phyloP scores from a whole-genome alignment of 2,329 filamentous ascomycete genomes.

The Ilyonectria destructans region DNA sequence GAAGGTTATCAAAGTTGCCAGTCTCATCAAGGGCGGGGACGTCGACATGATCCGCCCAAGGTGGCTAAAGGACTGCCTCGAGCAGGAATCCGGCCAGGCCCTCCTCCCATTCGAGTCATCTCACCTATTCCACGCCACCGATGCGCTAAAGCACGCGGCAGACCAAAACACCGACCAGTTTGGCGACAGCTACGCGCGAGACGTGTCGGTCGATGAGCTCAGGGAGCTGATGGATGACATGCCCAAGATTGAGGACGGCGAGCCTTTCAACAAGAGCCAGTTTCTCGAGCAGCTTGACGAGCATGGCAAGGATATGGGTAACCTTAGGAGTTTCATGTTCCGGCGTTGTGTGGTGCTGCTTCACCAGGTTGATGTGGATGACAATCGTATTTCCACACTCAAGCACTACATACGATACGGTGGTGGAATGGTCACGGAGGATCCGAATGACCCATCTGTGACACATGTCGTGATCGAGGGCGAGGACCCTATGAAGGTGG shows the following conservation, averaged over 20 bases:
- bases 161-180: constrained; percentile 80
- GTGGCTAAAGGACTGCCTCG: constrained; percentile 90
- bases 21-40: constrained; percentile 80
- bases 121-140: constrained; percentile 82
- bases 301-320: constrained; percentile 67
- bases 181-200: constrained; percentile 87
- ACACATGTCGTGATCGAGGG: constrained; percentile 81
- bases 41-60: constrained; percentile 82
- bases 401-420: constrained; percentile 78
- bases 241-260: constrained; percentile 62
- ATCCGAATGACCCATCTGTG: constrained; percentile 66
- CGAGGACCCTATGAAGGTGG: constrained; percentile 58
- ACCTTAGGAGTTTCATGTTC: constrained; percentile 69
- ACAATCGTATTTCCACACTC: constrained; percentile 60
- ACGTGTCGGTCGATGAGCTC: constrained; percentile 78
- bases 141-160: constrained; percentile 69
- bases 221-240: constrained; percentile 65
- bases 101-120: constrained; percentile 74
- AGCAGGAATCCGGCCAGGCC: constrained; percentile 69
- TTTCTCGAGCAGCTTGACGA: constrained; percentile 72
- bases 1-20: constrained; percentile 85
- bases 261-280: constrained; percentile 60
- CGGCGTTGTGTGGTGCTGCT: constrained; percentile 62
- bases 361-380: constrained; percentile 49
- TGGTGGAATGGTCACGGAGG: constrained; percentile 71